A percentile compares a stretch with the other conserved stretches of the same genome.
Evolutionary conservation across 75 land plant genomes (phyloP).

Genomic region (Isoetes taiwanensis): DNA sequence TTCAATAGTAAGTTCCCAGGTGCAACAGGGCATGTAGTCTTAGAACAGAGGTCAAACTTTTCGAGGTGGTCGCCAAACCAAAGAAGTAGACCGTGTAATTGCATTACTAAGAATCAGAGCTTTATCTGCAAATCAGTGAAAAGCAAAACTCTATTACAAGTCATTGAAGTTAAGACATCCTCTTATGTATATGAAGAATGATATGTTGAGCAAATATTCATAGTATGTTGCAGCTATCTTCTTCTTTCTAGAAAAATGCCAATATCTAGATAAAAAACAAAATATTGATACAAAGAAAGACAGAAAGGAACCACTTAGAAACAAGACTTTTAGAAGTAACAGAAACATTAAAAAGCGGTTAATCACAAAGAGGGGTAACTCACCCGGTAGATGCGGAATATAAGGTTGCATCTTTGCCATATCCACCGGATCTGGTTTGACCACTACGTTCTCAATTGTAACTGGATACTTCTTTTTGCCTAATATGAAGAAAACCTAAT

Average conservation of each 20-base stretch:
- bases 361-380: background rate
- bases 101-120: conserved; percentile 28
- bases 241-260: too few relatives aligned
- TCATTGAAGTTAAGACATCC: too few relatives aligned
- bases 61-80: conserved; percentile 35
- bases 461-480: conserved; percentile 23
- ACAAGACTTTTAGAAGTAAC: too few relatives aligned
- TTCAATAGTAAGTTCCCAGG: conserved; percentile 33
- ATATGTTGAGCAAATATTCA: too few relatives aligned
- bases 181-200: too few relatives aligned
- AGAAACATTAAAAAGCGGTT: too few relatives aligned
- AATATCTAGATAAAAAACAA: too few relatives aligned
- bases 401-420: conserved; percentile 37
- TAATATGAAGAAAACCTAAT: conserved; percentile 1
- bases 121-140: conserved; percentile 31
- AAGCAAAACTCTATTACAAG: too few relatives aligned
- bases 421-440: conserved; percentile 34
- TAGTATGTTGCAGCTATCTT: too few relatives aligned
- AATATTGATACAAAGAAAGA: too few relatives aligned
- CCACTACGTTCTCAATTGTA: conserved; percentile 23
- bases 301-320: too few relatives aligned
- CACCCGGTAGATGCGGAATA: conserved; percentile 43
- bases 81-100: conserved; percentile 32
- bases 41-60: conserved; percentile 30
- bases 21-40: conserved; percentile 41